Conservation (phyloP, 2,329 filamentous ascomycete genomes). For the Dothistroma pini region DNA sequence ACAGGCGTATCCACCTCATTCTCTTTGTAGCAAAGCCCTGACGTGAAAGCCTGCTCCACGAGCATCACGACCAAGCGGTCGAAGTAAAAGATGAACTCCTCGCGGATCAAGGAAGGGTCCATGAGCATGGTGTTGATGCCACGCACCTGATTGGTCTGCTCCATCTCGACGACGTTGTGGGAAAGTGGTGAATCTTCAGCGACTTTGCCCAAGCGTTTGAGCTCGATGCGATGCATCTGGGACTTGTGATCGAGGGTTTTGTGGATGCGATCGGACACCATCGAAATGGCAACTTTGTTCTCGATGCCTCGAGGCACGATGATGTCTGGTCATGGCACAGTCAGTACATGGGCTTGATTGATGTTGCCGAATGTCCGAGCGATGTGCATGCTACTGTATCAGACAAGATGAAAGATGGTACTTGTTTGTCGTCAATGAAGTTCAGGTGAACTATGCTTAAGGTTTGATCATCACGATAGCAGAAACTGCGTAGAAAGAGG, state of each 20-base stretch:
- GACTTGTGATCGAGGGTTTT: slow-evolving; percentile 85
- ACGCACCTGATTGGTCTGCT: slow-evolving; percentile 72
- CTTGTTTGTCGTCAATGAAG: slow-evolving; percentile 35
- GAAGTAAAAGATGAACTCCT: slow-evolving; percentile 98
- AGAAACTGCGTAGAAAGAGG: slow-evolving; percentile 4
- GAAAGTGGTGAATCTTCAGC: slow-evolving; percentile 67
- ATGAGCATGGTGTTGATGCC: slow-evolving; percentile 92
- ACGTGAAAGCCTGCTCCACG: slow-evolving; percentile 75
- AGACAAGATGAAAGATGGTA: slow-evolving; percentile 39
- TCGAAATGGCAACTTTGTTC: slow-evolving; percentile 85
- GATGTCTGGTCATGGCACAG: slow-evolving; percentile 57
- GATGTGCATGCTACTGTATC: slow-evolving; percentile 19
- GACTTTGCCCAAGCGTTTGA: slow-evolving; percentile 70
- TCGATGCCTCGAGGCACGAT: slow-evolving; percentile 94
- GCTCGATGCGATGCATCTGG: slow-evolving; percentile 70
- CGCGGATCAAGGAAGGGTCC: slow-evolving; percentile 69
- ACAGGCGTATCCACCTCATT: slow-evolving; percentile 66
- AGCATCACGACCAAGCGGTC: slow-evolving; percentile 82
- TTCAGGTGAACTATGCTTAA: slow-evolving; percentile 43
- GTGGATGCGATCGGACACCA: slow-evolving; percentile 92
- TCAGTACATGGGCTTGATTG: slow-evolving; percentile 12
- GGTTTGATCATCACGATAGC: slow-evolving; percentile 36
- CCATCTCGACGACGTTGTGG: slow-evolving; percentile 67
- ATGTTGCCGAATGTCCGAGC: background rate
- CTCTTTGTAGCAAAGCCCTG: slow-evolving; percentile 65